Conservation (phyloP, 345 rosid species). For the Salix brachista region DNA sequence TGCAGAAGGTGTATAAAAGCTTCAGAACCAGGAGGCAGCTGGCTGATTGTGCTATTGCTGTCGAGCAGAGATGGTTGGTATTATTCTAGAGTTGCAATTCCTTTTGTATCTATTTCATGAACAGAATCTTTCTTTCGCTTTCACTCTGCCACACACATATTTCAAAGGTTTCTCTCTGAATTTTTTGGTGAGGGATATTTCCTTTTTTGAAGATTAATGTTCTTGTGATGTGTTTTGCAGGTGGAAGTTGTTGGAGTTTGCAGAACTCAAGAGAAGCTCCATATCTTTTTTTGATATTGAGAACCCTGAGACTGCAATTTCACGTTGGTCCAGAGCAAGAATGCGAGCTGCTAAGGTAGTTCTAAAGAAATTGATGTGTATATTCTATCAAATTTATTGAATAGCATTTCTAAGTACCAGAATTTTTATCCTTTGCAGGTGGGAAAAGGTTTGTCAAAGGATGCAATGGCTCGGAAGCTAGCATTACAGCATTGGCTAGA, state of each 20-base stretch:
- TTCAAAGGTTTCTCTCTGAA: background rate
- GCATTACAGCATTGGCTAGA: constrained; percentile 98
- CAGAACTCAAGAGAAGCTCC: constrained; percentile 85
- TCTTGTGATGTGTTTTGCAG: constrained; percentile 31
- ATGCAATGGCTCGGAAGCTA: constrained; percentile 74
- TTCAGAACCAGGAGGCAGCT: constrained; percentile 84
- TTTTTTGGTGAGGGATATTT: background rate
- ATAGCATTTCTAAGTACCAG: background rate
- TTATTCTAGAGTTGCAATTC: background rate
- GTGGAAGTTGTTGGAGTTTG: constrained; percentile 93
- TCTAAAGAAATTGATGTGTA: background rate
- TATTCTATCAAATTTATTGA: background rate
- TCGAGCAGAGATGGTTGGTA: constrained; percentile 87
- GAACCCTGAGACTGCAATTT: constrained; percentile 69
- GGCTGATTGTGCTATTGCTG: constrained; percentile 91
- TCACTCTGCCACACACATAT: background rate
- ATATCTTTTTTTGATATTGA: constrained; percentile 84
- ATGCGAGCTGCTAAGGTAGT: constrained; percentile 80
- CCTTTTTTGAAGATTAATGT: background rate
- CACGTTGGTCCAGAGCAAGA: constrained; percentile 94
- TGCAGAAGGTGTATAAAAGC: constrained; percentile 91
- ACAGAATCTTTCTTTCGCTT: background rate
- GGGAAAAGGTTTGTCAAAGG: constrained; percentile 87
- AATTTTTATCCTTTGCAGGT: constrained; percentile 38
- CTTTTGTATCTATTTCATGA: background rate